Percentiles rank a stretch among this genome's conserved stretches.
phyloP scores from a whole-genome alignment of 2,329 filamentous ascomycete genomes.

The Xylariaceae sp. region DNA sequence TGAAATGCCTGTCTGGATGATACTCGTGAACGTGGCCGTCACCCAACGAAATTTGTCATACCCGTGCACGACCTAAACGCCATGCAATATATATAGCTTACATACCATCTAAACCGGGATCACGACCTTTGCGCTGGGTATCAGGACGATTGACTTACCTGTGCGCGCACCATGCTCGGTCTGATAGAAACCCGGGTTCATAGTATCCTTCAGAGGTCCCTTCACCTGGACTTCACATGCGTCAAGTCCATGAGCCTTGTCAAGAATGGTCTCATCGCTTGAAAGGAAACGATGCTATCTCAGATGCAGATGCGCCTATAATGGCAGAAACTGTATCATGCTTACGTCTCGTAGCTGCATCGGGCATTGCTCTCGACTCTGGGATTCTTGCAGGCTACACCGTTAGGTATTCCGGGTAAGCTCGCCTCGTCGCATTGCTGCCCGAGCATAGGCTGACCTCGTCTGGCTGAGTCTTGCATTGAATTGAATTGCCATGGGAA shows the following conservation, averaged over 20 bases:
- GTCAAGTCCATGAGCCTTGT: not conserved
- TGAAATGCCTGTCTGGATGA: not conserved
- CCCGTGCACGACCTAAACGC: not conserved
- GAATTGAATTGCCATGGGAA: not conserved
- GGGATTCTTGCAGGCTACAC: no score
- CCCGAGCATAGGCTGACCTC: not conserved
- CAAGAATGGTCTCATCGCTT: no score
- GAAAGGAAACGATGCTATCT: not conserved
- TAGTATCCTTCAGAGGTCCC: not conserved
- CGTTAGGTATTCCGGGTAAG: no score
- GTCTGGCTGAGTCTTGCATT: not conserved
- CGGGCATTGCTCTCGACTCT: not conserved
- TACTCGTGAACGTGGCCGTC: not conserved
- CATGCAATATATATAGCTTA: not conserved
- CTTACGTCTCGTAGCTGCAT: not conserved
- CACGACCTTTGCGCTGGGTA: not conserved
- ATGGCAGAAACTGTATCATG: not conserved
- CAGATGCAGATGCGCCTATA: not conserved
- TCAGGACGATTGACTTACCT: not conserved
- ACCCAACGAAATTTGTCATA: not conserved
- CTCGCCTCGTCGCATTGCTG: not conserved
- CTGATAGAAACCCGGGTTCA: no score
- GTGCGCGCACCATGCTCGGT: not conserved
- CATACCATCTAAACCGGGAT: not conserved
- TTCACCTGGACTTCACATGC: conserved; percentile 1